phyloP scores from a whole-genome alignment of 345 rosid genomes.

The Geranium brycei region DNA sequence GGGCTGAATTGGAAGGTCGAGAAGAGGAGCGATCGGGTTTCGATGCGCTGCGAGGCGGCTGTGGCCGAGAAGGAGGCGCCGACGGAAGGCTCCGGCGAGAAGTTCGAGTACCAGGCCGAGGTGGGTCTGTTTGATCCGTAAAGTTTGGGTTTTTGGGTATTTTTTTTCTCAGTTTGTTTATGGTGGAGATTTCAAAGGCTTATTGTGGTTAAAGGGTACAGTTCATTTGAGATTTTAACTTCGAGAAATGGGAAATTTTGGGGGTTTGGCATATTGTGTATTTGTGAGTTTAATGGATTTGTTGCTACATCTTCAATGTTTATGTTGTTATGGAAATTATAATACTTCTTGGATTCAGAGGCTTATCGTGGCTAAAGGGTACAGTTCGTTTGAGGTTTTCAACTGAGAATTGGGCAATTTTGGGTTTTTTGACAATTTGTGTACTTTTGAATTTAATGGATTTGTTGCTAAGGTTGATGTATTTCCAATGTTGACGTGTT shows the following conservation, averaged over 20 bases:
- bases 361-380: no score
- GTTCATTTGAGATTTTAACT: no score
- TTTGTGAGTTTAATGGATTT: no score
- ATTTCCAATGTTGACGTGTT: neutral
- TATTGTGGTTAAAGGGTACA: neutral
- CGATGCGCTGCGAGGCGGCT: constrained; percentile 55
- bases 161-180: neutral
- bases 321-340: neutral
- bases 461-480: no score
- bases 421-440: no score
- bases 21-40: constrained; percentile 33
- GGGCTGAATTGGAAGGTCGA: constrained; percentile 51
- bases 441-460: no score
- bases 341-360: no score
- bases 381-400: no score
- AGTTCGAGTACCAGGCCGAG: constrained; percentile 97
- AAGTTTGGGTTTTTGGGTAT: constrained; percentile 4
- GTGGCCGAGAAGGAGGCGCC: constrained; percentile 88
- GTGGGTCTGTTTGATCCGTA: constrained; percentile 25
- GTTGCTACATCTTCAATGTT: neutral
- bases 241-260: neutral
- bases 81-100: constrained; percentile 65
- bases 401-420: neutral
- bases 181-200: neutral
- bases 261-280: no score